A percentile compares a stretch with the other conserved stretches of the same genome.
phyloP scores from a whole-genome alignment of 495 filamentous ascomycete species.

The Aspergillus olivimuriae region DNA sequence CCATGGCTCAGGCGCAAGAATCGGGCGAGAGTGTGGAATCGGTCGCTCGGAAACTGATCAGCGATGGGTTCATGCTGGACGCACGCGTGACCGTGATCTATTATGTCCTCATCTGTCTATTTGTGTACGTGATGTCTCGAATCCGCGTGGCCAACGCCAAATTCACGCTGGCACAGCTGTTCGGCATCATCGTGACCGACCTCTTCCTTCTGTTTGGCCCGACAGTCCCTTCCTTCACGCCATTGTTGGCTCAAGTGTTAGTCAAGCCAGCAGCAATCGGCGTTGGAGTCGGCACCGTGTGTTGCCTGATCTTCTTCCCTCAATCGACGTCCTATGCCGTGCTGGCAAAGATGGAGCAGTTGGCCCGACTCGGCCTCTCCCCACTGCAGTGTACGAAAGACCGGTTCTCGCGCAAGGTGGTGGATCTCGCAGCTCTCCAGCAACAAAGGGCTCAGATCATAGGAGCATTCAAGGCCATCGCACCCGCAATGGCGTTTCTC shows the following conservation, averaged over 20 bases:
- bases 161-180: conserved; percentile 11
- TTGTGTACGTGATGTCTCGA: conserved; percentile 14
- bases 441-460: conserved; percentile 6
- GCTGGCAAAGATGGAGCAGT: conserved; percentile 6
- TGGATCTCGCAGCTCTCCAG: conserved; percentile 1
- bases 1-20: neutral
- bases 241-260: conserved; percentile 5
- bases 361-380: conserved; percentile 4
- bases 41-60: conserved; percentile 6
- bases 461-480: conserved; percentile 6
- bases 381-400: conserved; percentile 3
- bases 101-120: conserved; percentile 13
- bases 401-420: conserved; percentile 3
- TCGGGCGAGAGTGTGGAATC: conserved; percentile 3
- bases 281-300: conserved; percentile 8
- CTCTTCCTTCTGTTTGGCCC: conserved; percentile 15
- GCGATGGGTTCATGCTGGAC: conserved; percentile 20
- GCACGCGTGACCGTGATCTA: conserved; percentile 14
- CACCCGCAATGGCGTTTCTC: conserved; percentile 15
- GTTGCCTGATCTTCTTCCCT: conserved; percentile 14
- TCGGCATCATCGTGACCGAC: conserved; percentile 17
- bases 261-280: conserved; percentile 16
- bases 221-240: conserved; percentile 10
- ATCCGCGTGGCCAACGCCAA: conserved; percentile 15
- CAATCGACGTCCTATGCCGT: conserved; percentile 13